Evolutionary conservation across 306 rosid species (phyloP).

Genomic region (Calophaca sinica): DNA sequence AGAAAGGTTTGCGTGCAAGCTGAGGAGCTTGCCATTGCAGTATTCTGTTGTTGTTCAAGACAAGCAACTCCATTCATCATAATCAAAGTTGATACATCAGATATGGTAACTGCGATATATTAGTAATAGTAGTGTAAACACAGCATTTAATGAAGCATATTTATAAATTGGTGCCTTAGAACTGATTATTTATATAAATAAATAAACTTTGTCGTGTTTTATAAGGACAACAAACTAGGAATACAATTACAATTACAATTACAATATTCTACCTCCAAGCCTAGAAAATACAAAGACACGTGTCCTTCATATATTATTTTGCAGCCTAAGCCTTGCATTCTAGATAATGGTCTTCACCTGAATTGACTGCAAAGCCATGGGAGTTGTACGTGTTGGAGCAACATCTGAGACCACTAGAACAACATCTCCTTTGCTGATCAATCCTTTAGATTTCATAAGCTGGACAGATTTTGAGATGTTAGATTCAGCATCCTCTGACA

Average conservation of each 20-base stretch:
- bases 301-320: slow-evolving; percentile 34
- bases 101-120: background rate
- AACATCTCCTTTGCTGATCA: slow-evolving; percentile 68
- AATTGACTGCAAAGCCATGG: slow-evolving; percentile 73
- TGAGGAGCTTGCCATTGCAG: slow-evolving; percentile 29
- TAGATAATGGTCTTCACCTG: slow-evolving; percentile 77
- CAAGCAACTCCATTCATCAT: slow-evolving; percentile 40
- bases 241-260: background rate
- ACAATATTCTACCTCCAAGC: slow-evolving; percentile 25
- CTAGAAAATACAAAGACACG: slow-evolving; percentile 36
- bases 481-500: slow-evolving; percentile 78
- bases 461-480: slow-evolving; percentile 67
- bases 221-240: slow-evolving; percentile 37
- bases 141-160: background rate
- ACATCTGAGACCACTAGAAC: slow-evolving; percentile 81
- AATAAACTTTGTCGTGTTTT: slow-evolving; percentile 10
- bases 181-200: background rate
- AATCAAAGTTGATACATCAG: slow-evolving; percentile 4
- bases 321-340: slow-evolving; percentile 64
- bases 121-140: background rate
- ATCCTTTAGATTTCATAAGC: slow-evolving; percentile 66
- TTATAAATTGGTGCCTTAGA: background rate
- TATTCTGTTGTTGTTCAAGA: slow-evolving; percentile 24
- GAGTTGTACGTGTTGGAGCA: slow-evolving; percentile 59
- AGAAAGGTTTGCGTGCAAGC: slow-evolving; percentile 44